Conservation (phyloP, 1,284 basidiomycete species). For the Cystobasidiaceae sp. region DNA sequence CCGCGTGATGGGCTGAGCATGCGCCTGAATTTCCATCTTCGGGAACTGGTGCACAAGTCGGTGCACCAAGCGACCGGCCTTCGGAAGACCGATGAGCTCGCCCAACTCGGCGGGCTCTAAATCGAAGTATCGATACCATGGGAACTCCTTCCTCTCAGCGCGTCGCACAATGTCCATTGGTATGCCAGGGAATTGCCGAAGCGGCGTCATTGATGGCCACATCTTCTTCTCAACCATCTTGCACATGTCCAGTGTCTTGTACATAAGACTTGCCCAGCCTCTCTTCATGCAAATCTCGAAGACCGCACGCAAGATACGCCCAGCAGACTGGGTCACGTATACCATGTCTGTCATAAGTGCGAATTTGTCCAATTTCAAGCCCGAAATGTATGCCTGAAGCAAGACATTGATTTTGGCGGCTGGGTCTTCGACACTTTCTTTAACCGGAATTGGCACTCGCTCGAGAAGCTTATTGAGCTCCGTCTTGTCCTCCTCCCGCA, state of each 20-base stretch:
- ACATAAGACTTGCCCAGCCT: conserved; percentile 93
- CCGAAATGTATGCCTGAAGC: conserved; percentile 90
- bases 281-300: conserved; percentile 98
- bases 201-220: conserved; percentile 96
- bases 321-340: conserved; percentile 51
- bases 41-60: conserved; percentile 96
- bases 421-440: conserved; percentile 92
- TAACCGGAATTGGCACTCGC: conserved; percentile 93
- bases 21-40: conserved; percentile 69
- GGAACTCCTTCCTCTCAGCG: conserved; percentile 97
- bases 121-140: conserved; percentile 95
- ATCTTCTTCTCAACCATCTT: conserved; percentile 74
- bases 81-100: conserved; percentile 85
- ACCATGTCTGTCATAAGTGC: conserved; percentile 99
- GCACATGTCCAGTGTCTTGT: conserved; percentile 85
- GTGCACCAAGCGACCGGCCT: conserved; percentile 82
- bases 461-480: conserved; percentile 55
- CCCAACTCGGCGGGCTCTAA: conserved; percentile 72
- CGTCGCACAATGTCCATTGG: conserved; percentile 81
- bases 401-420: conserved; percentile 97
- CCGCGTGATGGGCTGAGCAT: conserved; percentile 88
- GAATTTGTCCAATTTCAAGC: conserved; percentile 90
- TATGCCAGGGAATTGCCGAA: conserved; percentile 89
- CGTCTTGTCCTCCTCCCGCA: conserved; percentile 52
- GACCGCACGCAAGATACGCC: conserved; percentile 84